Conservation (phyloP, 1,284 basidiomycete genomes). For the Neonothopanus nambi region DNA sequence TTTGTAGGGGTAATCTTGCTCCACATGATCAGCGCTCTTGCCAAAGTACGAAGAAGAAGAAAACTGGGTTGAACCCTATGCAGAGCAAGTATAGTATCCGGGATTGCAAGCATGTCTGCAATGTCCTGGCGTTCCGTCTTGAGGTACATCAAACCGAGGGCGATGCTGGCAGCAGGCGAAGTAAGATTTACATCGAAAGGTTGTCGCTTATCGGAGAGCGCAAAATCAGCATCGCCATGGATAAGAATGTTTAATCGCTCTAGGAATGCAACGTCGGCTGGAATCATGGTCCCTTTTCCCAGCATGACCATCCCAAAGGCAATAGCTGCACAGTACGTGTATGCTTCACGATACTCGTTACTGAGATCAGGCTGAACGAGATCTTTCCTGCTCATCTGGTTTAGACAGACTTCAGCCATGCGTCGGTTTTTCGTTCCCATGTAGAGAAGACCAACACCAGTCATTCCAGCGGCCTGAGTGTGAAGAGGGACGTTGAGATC, state of each 20-base stretch:
- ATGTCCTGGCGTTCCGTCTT: conserved; percentile 83
- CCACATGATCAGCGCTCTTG: conserved; percentile 88
- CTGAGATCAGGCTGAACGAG: conserved; percentile 80
- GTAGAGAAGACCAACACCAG: conserved; percentile 90
- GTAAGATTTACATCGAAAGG: conserved; percentile 85
- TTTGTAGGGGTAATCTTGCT: conserved; percentile 69
- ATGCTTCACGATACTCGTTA: conserved; percentile 87
- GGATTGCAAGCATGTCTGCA: conserved; percentile 82
- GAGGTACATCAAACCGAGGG: conserved; percentile 91
- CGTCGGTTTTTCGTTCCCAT: conserved; percentile 85
- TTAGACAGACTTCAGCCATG: conserved; percentile 90
- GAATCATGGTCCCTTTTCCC: conserved; percentile 77
- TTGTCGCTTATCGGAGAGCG: conserved; percentile 39
- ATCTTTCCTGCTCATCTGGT: conserved; percentile 79
- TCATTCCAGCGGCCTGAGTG: conserved; percentile 88
- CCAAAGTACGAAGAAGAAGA: conserved; percentile 79
- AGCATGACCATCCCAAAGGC: conserved; percentile 97
- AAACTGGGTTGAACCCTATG: conserved; percentile 89
- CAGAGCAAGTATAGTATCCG: conserved; percentile 75
- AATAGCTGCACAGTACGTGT: conserved; percentile 86
- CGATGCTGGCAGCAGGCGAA: conserved; percentile 88
- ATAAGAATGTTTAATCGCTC: conserved; percentile 69
- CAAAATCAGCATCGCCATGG: conserved; percentile 61
- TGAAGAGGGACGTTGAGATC: conserved; percentile 89
- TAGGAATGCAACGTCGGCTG: conserved; percentile 73